Conservation (phyloP, 31 red algal species). For the Endocladia muricata region DNA sequence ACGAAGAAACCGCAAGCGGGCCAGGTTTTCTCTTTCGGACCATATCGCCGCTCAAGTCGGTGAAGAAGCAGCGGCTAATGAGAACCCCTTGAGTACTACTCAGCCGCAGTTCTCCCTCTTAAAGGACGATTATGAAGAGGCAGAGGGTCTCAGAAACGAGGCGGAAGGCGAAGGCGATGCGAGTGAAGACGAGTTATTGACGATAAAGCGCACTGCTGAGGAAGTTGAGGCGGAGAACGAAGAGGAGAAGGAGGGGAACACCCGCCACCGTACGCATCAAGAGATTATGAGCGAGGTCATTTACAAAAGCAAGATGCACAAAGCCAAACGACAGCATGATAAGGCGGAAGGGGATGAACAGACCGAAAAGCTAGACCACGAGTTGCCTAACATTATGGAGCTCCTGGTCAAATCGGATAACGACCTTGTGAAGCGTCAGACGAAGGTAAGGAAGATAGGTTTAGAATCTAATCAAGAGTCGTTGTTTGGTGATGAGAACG, state of each 20-base stretch:
- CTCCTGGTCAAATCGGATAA: constrained; percentile 20
- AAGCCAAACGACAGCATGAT: constrained; percentile 54
- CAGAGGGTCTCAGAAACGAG: background rate
- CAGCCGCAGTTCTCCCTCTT: background rate
- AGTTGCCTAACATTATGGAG: constrained; percentile 40
- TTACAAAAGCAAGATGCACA: constrained; percentile 69
- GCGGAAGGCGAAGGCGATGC: constrained; percentile 16
- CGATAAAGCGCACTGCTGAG: background rate
- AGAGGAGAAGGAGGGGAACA: background rate
- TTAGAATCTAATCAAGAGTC: background rate
- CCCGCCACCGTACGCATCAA: constrained; percentile 18
- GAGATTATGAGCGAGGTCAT: constrained; percentile 77
- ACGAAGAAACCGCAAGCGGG: constrained; percentile 5
- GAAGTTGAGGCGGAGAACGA: background rate
- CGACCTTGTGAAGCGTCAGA: background rate
- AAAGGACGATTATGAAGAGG: constrained; percentile 9
- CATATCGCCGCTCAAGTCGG: too few species aligned
- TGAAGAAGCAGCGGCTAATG: background rate
- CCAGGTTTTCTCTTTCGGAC: constrained; percentile 1
- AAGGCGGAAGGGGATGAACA: constrained; percentile 51
- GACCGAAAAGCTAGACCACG: constrained; percentile 47
- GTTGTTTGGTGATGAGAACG: constrained; percentile 25
- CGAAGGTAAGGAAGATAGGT: background rate
- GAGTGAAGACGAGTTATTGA: constrained; percentile 13
- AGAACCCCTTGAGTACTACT: background rate